Conservation (phyloP, 345 rosid genomes). For the Raphanus raphanistrum region DNA sequence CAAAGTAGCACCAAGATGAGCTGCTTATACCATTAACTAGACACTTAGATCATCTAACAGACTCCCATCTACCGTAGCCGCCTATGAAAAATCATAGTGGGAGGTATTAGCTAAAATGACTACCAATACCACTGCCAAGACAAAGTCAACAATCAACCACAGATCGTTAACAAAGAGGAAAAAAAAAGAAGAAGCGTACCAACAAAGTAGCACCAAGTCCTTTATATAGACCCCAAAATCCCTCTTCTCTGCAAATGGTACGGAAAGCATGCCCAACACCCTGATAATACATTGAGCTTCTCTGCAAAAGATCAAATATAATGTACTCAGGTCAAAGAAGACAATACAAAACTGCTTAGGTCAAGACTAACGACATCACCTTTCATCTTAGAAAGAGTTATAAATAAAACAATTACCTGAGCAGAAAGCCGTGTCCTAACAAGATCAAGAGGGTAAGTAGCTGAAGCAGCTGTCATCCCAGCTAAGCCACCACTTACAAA, state of each 20-base stretch:
- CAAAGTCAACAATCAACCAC: background rate
- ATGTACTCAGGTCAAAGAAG: background rate
- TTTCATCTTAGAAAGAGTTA: background rate
- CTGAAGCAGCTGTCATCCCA: slow-evolving; percentile 96
- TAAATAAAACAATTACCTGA: slow-evolving; percentile 54
- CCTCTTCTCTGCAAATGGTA: slow-evolving; percentile 86
- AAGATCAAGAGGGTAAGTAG: slow-evolving; percentile 97
- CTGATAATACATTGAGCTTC: slow-evolving; percentile 68
- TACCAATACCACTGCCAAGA: slow-evolving; percentile 1
- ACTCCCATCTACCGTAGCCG: slow-evolving; percentile 19
- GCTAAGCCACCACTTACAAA: slow-evolving; percentile 87
- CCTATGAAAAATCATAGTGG: background rate
- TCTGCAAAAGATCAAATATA: slow-evolving; percentile 51
- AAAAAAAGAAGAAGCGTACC: slow-evolving; percentile 41
- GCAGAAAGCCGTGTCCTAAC: slow-evolving; percentile 95
- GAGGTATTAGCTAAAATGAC: slow-evolving; percentile 1
- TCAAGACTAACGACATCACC: background rate
- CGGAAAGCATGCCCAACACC: slow-evolving; percentile 84
- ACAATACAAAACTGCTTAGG: slow-evolving; percentile 1
- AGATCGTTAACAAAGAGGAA: slow-evolving; percentile 14
- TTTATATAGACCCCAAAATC: slow-evolving; percentile 75
- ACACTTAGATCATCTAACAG: background rate
- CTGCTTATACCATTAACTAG: background rate
- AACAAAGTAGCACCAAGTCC: slow-evolving; percentile 93
- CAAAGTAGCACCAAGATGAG: background rate